phyloP scores from a whole-genome alignment of 2,329 filamentous ascomycete genomes.

The Dothideomycetes sp. region DNA sequence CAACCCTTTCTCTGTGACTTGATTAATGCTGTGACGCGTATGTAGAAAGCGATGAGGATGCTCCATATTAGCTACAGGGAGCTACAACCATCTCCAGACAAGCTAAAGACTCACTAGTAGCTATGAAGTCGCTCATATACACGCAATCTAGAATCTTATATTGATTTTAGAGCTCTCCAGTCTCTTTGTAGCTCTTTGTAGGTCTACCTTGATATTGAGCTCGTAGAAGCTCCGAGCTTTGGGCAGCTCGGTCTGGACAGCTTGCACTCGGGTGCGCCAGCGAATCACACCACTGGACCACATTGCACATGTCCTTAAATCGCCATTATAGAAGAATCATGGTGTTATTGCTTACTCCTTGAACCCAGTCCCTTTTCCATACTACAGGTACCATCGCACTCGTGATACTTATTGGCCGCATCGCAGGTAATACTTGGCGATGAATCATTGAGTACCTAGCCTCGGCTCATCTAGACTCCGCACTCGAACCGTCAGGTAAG shows the following conservation, averaged over 20 bases:
- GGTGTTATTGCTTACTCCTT: too few relatives aligned
- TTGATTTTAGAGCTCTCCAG: too few relatives aligned
- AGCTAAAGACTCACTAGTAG: neutral
- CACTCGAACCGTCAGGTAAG: neutral
- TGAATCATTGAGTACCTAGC: neutral
- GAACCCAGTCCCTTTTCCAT: too few relatives aligned
- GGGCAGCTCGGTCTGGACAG: too few relatives aligned
- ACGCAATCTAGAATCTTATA: neutral
- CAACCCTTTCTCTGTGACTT: neutral
- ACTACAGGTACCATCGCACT: neutral
- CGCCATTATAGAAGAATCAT: too few relatives aligned
- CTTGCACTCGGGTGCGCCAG: too few relatives aligned
- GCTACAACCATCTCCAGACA: neutral
- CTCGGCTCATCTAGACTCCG: neutral
- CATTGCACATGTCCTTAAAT: too few relatives aligned
- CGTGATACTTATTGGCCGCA: neutral
- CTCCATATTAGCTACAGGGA: neutral
- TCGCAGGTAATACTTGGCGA: neutral
- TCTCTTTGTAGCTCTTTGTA: too few relatives aligned
- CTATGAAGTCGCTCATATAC: neutral
- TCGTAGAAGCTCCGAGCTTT: too few relatives aligned
- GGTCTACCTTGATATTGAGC: too few relatives aligned
- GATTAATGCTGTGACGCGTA: too few relatives aligned
- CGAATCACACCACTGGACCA: too few relatives aligned
- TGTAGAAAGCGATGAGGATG: neutral